These are phyloP conservation scores for Pascua guehoae DNA, from an alignment of 1,284 basidiomycete species.

Conservation along the genomic window DNA sequence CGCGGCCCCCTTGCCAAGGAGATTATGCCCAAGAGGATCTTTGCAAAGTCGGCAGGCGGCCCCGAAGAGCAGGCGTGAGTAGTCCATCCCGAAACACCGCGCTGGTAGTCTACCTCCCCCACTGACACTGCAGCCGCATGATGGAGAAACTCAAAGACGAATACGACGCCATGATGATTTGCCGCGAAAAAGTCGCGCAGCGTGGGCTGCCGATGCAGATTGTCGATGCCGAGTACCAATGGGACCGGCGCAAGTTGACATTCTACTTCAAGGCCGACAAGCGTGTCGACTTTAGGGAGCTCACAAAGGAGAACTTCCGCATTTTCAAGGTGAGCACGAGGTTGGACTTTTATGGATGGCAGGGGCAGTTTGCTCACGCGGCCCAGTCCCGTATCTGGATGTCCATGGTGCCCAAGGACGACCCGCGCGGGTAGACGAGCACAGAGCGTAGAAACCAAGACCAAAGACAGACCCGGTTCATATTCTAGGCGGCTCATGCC, in stretches of 20 bases:
- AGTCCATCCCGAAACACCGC: slow-evolving; percentile 43
- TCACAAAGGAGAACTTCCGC: slow-evolving; percentile 53
- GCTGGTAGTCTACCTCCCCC: neutral
- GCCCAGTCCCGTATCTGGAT: slow-evolving; percentile 43
- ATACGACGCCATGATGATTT: slow-evolving; percentile 83
- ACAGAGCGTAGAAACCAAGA: slow-evolving; percentile 17
- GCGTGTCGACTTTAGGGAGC: slow-evolving; percentile 93
- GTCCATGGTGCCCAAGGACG: slow-evolving; percentile 45
- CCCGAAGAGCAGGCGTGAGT: slow-evolving; percentile 75
- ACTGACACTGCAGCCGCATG: slow-evolving; percentile 58
- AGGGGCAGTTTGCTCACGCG: neutral
- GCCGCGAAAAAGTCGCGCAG: slow-evolving; percentile 83
- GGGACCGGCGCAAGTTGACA: slow-evolving; percentile 94
- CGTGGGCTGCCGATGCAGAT: slow-evolving; percentile 97
- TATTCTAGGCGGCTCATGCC: neutral
- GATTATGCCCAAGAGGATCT: slow-evolving; percentile 94
- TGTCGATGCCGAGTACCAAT: slow-evolving; percentile 96
- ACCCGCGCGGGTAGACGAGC: slow-evolving; percentile 12
- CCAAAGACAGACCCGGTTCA: slow-evolving; percentile 3
- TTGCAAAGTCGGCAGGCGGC: slow-evolving; percentile 73
- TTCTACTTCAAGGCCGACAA: slow-evolving; percentile 97
- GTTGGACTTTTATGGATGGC: no score
- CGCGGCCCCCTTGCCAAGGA: slow-evolving; percentile 60
- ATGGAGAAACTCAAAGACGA: slow-evolving; percentile 83
- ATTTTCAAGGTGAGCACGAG: slow-evolving; percentile 38